These are phyloP conservation scores for Cryptococcus depauperatus DNA, from an alignment of 1,284 basidiomycete genomes.

Conservation along the genomic window DNA sequence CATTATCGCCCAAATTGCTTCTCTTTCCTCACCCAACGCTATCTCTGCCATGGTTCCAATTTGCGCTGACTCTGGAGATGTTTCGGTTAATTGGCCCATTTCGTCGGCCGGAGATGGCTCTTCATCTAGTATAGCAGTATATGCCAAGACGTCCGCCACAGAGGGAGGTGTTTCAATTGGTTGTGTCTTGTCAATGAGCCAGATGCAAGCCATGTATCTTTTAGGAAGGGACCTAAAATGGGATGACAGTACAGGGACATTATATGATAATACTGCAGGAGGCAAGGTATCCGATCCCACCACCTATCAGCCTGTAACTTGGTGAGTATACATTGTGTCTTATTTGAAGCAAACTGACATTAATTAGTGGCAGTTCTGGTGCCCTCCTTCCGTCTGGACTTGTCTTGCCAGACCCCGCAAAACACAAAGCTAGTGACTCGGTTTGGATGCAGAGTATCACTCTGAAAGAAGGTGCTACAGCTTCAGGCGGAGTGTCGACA, in stretches of 20 bases:
- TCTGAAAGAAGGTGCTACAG: conserved; percentile 3
- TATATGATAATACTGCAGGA: conserved; percentile 20
- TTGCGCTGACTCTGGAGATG: conserved; percentile 8
- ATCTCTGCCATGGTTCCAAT: conserved; percentile 19
- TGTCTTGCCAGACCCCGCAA: conserved; percentile 17
- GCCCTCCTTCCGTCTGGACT: conserved; percentile 18
- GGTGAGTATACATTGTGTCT: conserved; percentile 17
- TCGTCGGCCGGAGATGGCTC: conserved; percentile 17
- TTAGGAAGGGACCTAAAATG: conserved; percentile 24
- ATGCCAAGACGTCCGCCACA: conserved; percentile 11
- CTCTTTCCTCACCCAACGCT: conserved; percentile 14
- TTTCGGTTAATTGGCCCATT: conserved; percentile 17
- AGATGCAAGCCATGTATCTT: conserved; percentile 30
- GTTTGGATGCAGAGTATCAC: conserved; percentile 15
- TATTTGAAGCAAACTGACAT: neutral
- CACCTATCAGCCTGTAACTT: conserved; percentile 13
- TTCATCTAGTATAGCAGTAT: conserved; percentile 22
- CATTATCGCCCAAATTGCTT: conserved; percentile 20
- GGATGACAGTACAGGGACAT: conserved; percentile 8
- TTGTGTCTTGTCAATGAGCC: conserved; percentile 22
- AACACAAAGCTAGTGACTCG: conserved; percentile 4
- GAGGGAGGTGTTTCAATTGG: conserved; percentile 8
- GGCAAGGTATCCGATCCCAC: conserved; percentile 19
- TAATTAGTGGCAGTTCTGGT: conserved; percentile 8
- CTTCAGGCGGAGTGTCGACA: neutral